Base-by-base conservation (phyloP, 2,329 filamentous ascomycete species). In the Penicillium sp. region DNA sequence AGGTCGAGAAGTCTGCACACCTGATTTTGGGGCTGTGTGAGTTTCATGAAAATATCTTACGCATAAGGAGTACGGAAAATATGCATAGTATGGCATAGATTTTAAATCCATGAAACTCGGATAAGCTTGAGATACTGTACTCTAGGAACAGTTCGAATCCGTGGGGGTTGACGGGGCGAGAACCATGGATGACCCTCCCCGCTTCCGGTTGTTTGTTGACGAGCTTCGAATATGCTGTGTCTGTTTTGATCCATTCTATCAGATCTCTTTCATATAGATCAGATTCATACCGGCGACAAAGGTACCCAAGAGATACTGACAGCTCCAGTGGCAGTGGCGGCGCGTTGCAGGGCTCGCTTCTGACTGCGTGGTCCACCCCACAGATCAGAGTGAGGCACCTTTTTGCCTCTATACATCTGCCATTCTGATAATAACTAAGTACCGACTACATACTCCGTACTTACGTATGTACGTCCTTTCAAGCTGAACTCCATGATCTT, bases 181-280 rank as follows among this genome's bases (percentile, higher is more conserved):
- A 49, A 49, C 56, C 58, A 53, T 53, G 56, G 54, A 33, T 47
- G 24, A 23, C 38, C 27, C 3, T 33, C 24, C 41, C 50, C 43
- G 39, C 39, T 56, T 58, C 38, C 23, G 44, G 56, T 47, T 55
- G 49, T 59, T 54, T 57, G 48, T 59, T 60, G 49, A 47, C 46
- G 43, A 12, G n/a, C 9, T 18, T 23, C n/a, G 6, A 23, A 29
- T 29, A 6, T 27, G 8, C 8, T 42, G 10, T 35, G 6, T 24
- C 24, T 28, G 23, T 44, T 44, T 18, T 27, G 6, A 28, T 28
- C 27, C 24, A 13, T 39, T 44, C 18, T 15, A 31, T 39, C 23
- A 10, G 39, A n/a, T 25, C 29, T 35, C 28, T 20, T 37, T 23
- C 9, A 37, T 37, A 4, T 6, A 20, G 33, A 37, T 37, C 33